Evolutionary conservation across 192 early-diverging fungal species (phyloP), one percentile per base, ranked within the genome.

Genomic region (Backusella morwellensis): DNA sequence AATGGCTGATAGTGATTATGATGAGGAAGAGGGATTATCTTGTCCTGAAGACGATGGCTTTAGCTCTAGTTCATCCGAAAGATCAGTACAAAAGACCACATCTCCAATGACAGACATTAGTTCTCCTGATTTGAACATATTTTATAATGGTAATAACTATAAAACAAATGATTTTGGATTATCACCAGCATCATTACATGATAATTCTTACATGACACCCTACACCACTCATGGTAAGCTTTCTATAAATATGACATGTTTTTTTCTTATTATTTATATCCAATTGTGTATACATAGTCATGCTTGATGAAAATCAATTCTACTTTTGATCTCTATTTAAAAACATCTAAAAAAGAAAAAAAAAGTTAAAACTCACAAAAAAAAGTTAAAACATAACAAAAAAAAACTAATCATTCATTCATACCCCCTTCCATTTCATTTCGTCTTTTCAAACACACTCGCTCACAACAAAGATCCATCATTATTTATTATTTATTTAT

Each of bases 1-100:
- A 63, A 67, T 79, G 35, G 52, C 78, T 8, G 32, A 19, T 12
- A 52, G 32, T 19, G 70, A 34, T 17, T 68, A 68, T 8, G 68
- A 68, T 21, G 63, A 59, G 12, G 77, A 78, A 35, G 77, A 78
- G 1, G 42, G 19, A 6, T 14, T 44, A 19, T 41, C 29, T 1
- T 40, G 29, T 6, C n/a, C 40, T 38, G 34, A 40, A 34, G n/a
- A 70, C 38, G 68, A 70, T 12, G 14, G 23, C 11, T 29, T 14
- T 19, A 29, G 70, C 19, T 41, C 68, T 11, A 29, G 11, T 72
- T 44, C 70, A 2, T 44, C 70, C 19, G 42, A 41, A 44, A 40
- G 69, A 32, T 63, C 56, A 29, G 23, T 23, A 26, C 56, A 26
- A 63, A 23, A 63, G n/a, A 29, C 8, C 2, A 63, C 56, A 29